Evolutionary conservation across 1,284 basidiomycete genomes (phyloP), one percentile per base, ranked within the genome.

Genomic region (Calocybe gambosa): DNA sequence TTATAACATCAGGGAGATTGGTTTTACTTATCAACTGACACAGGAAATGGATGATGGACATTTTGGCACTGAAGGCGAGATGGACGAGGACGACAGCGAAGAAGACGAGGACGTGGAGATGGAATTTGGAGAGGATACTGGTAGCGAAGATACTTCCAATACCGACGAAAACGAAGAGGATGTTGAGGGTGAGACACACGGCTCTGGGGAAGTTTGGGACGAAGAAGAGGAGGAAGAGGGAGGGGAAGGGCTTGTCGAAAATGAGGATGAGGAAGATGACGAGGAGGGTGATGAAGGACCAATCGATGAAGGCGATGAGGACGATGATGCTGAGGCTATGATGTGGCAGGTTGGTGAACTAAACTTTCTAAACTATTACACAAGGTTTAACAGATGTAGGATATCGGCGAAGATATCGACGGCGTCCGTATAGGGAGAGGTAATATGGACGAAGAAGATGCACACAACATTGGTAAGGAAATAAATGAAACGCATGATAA

Each of bases 21-120:
- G 29, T 46, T 25, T 34, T 20, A 49, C 44, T 50, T 35, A 29
- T 37, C 26, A 13, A 34, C 37, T 37, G n/a, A 5, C 15, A 15
- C 52, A 91, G 89, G 87, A 89, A 61, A 89, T 90, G 84, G 89
- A 89, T 50, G 86, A 86, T 53, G 74, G 74, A 10, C 74, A 80
- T 47, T 87, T 78, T 46, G 74, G 77, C 19, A 86, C 85, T 35
- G 86, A 87, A 45, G 86, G 86, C 40, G 88, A 84, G 43, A 87
- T 89, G 74, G 86, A 85, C 44, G 89, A 87, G 26, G 86, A 85
- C 46, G 86, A 82, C 31, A 89, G 83, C 10, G 85, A 84, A 19
- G 85, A 82, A 7, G 86, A 84, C 13, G 87, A 85, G 45, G 88
- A 91, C 48, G 85, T 89, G 21, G 90, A 93, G 47, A 91, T 93